Evolutionary conservation across 495 filamentous ascomycete species (phyloP).

Genomic region (Chaetomium cochliodes): DNA sequence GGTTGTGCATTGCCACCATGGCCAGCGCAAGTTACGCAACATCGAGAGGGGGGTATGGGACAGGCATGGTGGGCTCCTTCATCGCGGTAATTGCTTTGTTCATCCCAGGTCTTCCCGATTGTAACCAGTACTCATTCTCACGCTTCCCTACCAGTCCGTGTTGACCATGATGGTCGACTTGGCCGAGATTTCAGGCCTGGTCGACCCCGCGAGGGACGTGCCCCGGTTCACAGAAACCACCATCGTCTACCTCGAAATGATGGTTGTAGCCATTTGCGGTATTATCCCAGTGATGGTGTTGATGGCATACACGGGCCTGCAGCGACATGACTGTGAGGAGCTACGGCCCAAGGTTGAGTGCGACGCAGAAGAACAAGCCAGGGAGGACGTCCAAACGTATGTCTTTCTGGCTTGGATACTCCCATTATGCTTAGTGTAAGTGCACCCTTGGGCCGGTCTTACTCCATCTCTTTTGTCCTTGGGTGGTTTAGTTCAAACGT

Average conservation of each 20-base stretch:
- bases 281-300: neutral
- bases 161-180: neutral
- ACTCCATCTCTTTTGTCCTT: too few relatives aligned
- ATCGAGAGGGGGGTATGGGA: neutral
- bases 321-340: neutral
- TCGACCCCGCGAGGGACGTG: slow-evolving; percentile 2
- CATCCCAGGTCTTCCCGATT: too few relatives aligned
- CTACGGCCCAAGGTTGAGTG: neutral
- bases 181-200: neutral
- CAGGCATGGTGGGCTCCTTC: slow-evolving; percentile 3
- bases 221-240: neutral
- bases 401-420: slow-evolving; percentile 1
- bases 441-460: neutral
- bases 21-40: slow-evolving; percentile 1
- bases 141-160: neutral
- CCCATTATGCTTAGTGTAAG: neutral
- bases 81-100: neutral
- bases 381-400: neutral
- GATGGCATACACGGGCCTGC: neutral
- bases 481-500: neutral
- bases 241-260: slow-evolving; percentile 3
- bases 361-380: neutral
- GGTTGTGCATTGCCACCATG: neutral
- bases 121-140: too few relatives aligned
- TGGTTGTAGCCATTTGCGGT: neutral